A percentile compares a stretch with the other conserved stretches of the same genome.
Conservation (phyloP, 73 alveolate genomes). For the Symbiodinium pilosum region DNA sequence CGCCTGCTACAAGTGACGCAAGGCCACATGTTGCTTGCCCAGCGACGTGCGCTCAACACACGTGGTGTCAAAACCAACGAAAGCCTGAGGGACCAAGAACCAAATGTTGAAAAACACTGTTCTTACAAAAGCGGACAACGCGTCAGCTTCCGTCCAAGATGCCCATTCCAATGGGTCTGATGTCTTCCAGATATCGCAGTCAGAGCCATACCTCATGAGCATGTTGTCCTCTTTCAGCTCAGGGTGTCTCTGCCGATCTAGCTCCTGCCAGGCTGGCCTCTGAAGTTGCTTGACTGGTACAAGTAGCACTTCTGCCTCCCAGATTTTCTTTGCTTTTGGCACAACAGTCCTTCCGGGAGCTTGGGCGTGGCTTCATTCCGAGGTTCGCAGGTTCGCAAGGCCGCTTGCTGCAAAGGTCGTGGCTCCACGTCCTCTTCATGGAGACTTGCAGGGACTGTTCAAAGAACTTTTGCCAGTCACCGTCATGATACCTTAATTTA, state of each 20-base stretch:
- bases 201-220: not conserved
- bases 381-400: conserved; percentile 17
- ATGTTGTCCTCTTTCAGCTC: not conserved
- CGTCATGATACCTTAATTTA: no score
- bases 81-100: not conserved
- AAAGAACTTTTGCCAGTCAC: no score
- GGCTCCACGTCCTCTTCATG: conserved; percentile 9
- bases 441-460: no score
- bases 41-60: conserved; percentile 17
- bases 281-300: no score
- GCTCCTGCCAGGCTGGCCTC: conserved; percentile 20
- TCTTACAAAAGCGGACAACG: not conserved
- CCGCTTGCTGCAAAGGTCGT: conserved; percentile 6
- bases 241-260: not conserved
- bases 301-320: no score
- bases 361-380: conserved; percentile 3
- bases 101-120: not conserved
- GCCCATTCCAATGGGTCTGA: not conserved
- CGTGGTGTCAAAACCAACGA: conserved; percentile 20
- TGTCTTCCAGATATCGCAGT: not conserved
- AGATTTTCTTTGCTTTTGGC: no score
- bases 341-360: no score
- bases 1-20: not conserved
- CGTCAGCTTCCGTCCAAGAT: not conserved
- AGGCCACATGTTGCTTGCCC: not conserved